Base-by-base conservation (phyloP, 2,329 filamentous ascomycete species). In the Pyrenophora tritici-repentis region DNA sequence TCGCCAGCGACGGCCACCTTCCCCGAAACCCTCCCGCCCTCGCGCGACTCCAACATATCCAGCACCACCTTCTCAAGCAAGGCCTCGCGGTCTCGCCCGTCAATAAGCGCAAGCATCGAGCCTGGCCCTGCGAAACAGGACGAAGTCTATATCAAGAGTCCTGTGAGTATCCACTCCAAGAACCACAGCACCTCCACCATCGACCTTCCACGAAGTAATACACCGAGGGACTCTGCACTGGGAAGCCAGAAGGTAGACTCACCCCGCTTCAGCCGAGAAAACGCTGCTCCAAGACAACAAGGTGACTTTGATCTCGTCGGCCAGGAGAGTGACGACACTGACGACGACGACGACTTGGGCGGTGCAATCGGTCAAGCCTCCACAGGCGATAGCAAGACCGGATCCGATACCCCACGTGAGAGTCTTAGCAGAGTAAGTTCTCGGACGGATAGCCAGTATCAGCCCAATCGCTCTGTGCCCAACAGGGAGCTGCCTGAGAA, bases 1-100 rank as follows among this genome's bases (percentile, higher is more conserved):
- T 76, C 74, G 20, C 74, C 74, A 9, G 62, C 73, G n/a, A 59
- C 62, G 10, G 45, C 70, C 39, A 65, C 56, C 31, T 75, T 76
- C 45, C 62, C 67, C n/a, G 73, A 75, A 14, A 49, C 59, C 4
- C 63, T 63, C 3, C 69, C 68, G 10, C 63, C 65, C n/a, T 70
- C 69, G n/a, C 68, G 67, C 22, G 68, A 67, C 45, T 72, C 71
- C 35, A 71, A 63, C 48, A 46, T 62, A 3, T 71, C 71, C 2
- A 68, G 33, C 49, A 55, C 64, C 35, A 62, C 66, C 6, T 46
- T 65, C 3, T 66, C 67, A 6, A 64, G 60, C 20, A 72, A 66
- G 42, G 56, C 66, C n/a, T 71, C 70, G 13, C 68, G 66, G 41
- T 69, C 72, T 3, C 61, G 68, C 13, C 64, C 67, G 1, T 68